Percentiles rank a stretch among this genome's conserved stretches.
These are phyloP conservation scores for Umbelopsis sp. DNA, from an alignment of 371 early-diverging fungal species.

Conservation along the genomic window DNA sequence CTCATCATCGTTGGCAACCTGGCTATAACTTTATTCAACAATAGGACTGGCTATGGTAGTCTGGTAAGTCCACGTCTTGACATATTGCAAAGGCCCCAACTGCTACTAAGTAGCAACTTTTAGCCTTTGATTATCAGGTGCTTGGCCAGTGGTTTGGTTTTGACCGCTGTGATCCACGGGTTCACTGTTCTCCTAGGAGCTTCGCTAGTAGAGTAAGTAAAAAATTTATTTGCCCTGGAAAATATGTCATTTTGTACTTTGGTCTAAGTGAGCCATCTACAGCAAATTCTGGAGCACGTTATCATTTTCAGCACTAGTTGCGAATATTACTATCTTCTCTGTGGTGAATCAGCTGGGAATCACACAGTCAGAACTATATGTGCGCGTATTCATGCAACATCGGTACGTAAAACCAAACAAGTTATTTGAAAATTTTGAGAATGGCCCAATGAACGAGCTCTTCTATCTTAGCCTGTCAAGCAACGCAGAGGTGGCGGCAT, in stretches of 20 bases:
- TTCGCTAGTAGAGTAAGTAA: neutral
- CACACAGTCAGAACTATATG: neutral
- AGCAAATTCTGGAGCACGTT: conserved; percentile 14
- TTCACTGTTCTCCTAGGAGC: neutral
- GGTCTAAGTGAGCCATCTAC: neutral
- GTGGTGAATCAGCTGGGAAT: neutral
- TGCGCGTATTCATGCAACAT: conserved; percentile 7
- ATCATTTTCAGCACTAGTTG: conserved; percentile 1
- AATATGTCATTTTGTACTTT: neutral
- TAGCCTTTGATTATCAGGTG: neutral
- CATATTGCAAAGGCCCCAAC: neutral
- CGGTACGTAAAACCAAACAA: neutral
- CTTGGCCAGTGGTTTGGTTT: neutral
- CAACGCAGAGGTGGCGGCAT: conserved; percentile 46
- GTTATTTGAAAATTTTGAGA: neutral
- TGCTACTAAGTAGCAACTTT: neutral
- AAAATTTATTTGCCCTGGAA: neutral
- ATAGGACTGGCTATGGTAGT: neutral
- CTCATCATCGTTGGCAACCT: neutral
- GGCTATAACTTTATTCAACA: neutral
- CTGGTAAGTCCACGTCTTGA: neutral
- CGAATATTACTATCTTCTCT: neutral
- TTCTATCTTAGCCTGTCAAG: conserved; percentile 37
- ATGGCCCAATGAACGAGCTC: neutral
- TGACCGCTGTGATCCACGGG: neutral